Evolutionary conservation across 805 yeast genomes (phyloP).

Genomic region (Citeromyces nyonsensis): DNA sequence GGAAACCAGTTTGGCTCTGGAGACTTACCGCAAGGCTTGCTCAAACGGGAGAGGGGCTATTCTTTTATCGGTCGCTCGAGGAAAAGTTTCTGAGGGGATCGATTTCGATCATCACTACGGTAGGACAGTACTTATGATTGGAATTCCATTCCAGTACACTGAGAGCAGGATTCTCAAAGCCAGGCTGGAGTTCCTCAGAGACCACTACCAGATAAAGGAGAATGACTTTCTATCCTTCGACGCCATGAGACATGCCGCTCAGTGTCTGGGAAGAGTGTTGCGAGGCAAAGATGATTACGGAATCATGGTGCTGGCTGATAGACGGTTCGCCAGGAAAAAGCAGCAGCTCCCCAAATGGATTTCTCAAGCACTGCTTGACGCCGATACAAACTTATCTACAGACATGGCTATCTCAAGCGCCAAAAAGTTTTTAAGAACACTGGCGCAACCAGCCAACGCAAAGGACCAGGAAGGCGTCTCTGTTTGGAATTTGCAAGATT

Average conservation of each 20-base stretch:
- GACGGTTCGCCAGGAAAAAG: constrained; percentile 78
- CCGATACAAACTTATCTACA: constrained; percentile 83
- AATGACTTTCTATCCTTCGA: constrained; percentile 93
- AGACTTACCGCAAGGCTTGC: constrained; percentile 92
- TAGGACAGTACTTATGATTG: constrained; percentile 94
- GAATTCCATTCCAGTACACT: constrained; percentile 97
- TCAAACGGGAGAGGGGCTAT: constrained; percentile 97
- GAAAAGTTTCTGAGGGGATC: constrained; percentile 96
- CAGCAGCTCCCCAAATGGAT: constrained; percentile 95
- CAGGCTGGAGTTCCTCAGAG: constrained; percentile 82
- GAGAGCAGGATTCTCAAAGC: constrained; percentile 95
- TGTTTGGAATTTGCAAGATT: constrained; percentile 75
- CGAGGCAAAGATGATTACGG: constrained; percentile 99
- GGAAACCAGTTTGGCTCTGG: constrained; percentile 90
- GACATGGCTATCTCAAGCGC: constrained; percentile 97
- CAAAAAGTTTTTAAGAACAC: constrained; percentile 75
- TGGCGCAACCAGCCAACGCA: constrained; percentile 88
- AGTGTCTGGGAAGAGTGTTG: constrained; percentile 90
- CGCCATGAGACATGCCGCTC: constrained; percentile 99
- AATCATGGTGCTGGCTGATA: constrained; percentile 93
- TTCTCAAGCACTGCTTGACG: constrained; percentile 80
- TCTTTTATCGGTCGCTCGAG: constrained; percentile 92
- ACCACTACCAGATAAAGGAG: constrained; percentile 83
- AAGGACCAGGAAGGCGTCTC: constrained; percentile 89
- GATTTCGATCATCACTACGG: constrained; percentile 99